Base-by-base conservation (phyloP, 495 filamentous ascomycete species). In the Penicillium silybi region DNA sequence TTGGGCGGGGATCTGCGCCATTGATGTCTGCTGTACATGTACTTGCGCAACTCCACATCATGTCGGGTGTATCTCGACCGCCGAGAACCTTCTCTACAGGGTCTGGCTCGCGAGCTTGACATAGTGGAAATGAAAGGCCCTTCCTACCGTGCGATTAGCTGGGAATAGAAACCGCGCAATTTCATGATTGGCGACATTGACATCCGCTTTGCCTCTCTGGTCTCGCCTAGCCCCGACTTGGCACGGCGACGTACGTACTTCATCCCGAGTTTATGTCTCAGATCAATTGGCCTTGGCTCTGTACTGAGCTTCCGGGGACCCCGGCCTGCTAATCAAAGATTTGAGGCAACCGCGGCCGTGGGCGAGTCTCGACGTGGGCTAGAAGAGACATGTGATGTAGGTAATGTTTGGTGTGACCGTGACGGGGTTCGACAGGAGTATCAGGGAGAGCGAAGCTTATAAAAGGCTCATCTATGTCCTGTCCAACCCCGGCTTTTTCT, bases 341-440 rank as follows among this genome's bases (percentile, higher is more conserved):
- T 44, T 55, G 44, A 55, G 48, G 50, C 58, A 62, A 62, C 58
- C 52, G 58, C 56, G 58, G 58, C 22, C 50, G 26, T 48, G 18
- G 26, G 41, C 22, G 27, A 29, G 41, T 44, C 41, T 51, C 44
- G 43, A 41, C 22, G 22, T 37, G 46, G 44, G 40, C 39, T 53
- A 20, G 37, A 37, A 49, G 29, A 49, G 39, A 62, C 59, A 62
- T 62, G 59, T 62, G 59, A 62, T 56, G 53, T 41, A 18, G 16
- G 26, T 18, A 16, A 26, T 35, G 37, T 35, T n/a, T 47, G 16
- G 58, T 61, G 34, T 46, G 44, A 61, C 58, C 39, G 50, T 48
- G 53, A 48, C 19, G 17, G 18, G 25, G 32, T 37, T 17, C 13
- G 11, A 39, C 29, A 2, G 45, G 46, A 53, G 34, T n/a, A 11